These are phyloP conservation scores for Aspergillus floridensis DNA, from an alignment of 2,329 filamentous ascomycete genomes.

Conservation along the genomic window DNA sequence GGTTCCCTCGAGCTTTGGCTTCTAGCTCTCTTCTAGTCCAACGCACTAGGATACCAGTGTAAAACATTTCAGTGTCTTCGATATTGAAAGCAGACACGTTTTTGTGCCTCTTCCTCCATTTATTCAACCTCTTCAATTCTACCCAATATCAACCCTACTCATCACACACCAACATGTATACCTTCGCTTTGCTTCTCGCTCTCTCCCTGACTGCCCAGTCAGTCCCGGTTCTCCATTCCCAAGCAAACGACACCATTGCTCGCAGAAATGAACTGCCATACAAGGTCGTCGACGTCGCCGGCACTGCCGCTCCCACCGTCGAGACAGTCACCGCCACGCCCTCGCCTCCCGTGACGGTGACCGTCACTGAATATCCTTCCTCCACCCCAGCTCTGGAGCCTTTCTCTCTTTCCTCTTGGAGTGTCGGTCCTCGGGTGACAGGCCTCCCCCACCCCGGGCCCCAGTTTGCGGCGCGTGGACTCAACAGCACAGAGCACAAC, in stretches of 20 bases:
- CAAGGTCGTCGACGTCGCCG: slow-evolving; percentile 35
- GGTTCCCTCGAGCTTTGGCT: background rate
- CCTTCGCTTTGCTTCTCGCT: slow-evolving; percentile 27
- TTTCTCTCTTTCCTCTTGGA: slow-evolving; percentile 14
- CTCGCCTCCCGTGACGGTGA: slow-evolving; percentile 25
- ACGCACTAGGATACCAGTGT: background rate
- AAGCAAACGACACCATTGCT: slow-evolving; percentile 21
- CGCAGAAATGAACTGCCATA: slow-evolving; percentile 27
- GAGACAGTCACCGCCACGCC: slow-evolving; percentile 18
- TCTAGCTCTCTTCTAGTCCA: background rate
- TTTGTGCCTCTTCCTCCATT: background rate
- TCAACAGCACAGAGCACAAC: slow-evolving; percentile 5
- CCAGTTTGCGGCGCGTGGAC: background rate
- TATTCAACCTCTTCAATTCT: background rate
- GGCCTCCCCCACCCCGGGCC: background rate
- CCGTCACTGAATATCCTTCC: slow-evolving; percentile 20
- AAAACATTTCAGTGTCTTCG: background rate
- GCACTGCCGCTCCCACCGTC: slow-evolving; percentile 17
- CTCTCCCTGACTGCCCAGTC: slow-evolving; percentile 31
- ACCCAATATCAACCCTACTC: slow-evolving; percentile 3
- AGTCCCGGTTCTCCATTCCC: slow-evolving; percentile 25
- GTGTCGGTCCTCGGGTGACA: background rate
- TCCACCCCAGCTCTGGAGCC: slow-evolving; percentile 22
- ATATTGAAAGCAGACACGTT: background rate
- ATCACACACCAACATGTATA: slow-evolving; percentile 26